phyloP scores from a whole-genome alignment of 306 rosid genomes.

The Fragaria vesca region DNA sequence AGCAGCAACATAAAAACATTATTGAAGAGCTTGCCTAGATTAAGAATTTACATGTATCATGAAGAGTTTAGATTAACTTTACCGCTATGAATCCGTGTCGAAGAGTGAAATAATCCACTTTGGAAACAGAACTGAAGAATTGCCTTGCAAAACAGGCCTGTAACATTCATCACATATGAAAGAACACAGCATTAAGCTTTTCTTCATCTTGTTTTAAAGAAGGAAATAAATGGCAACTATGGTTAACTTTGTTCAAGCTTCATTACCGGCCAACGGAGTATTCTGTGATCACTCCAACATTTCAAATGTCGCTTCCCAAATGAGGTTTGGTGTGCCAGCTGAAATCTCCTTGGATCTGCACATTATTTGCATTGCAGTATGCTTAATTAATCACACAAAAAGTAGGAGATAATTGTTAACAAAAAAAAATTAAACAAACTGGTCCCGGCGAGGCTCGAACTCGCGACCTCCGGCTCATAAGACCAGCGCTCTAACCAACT shows the following conservation, averaged over 20 bases:
- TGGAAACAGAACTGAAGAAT: conserved; percentile 46
- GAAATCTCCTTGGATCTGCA: conserved; percentile 58
- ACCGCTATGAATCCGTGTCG: conserved; percentile 66
- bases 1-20: not conserved
- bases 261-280: conserved; percentile 50
- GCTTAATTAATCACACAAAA: not conserved
- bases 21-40: not conserved
- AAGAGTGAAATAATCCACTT: conserved; percentile 56
- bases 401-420: not conserved
- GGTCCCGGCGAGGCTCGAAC: conserved; percentile 14
- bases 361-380: not conserved
- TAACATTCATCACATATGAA: no score
- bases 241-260: not conserved
- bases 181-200: not conserved
- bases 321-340: conserved; percentile 54
- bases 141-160: conserved; percentile 53
- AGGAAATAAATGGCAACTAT: not conserved
- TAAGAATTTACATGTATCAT: not conserved
- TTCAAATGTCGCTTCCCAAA: conserved; percentile 59
- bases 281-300: conserved; percentile 41
- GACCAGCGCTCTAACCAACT: conserved; percentile 19
- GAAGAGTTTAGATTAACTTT: not conserved
- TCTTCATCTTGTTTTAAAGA: not conserved
- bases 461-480: conserved; percentile 23
- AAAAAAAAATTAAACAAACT: not conserved